phyloP scores from a whole-genome alignment of 1,284 basidiomycete genomes.

The Sporisorium reilianum region DNA sequence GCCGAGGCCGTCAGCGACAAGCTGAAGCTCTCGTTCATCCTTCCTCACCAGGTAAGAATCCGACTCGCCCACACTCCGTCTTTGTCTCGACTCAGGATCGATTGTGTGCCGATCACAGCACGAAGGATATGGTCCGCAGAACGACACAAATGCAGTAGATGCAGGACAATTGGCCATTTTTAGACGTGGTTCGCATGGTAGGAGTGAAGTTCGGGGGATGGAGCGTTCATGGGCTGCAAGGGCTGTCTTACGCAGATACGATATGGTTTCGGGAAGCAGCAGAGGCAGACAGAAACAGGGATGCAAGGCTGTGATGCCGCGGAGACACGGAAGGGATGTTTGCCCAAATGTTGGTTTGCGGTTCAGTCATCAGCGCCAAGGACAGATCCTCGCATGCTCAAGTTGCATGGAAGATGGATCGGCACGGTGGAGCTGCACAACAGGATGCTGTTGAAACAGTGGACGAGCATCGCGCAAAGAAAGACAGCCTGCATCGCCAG shows the following conservation, averaged over 20 bases:
- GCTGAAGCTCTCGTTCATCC: slow-evolving; percentile 67
- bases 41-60: slow-evolving; percentile 53
- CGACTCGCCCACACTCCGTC: background rate
- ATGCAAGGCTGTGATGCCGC: background rate
- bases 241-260: background rate
- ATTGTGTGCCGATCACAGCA: too few relatives aligned
- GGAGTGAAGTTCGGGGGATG: too few relatives aligned
- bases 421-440: background rate
- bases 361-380: background rate
- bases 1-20: slow-evolving; percentile 68
- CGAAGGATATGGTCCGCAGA: too few relatives aligned
- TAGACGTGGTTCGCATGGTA: too few relatives aligned
- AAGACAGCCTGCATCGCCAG: background rate
- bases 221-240: background rate
- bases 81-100: too few relatives aligned
- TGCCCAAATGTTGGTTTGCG: background rate
- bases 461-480: background rate
- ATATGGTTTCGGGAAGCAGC: background rate
- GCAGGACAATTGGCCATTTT: too few relatives aligned
- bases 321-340: background rate
- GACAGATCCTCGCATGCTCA: background rate
- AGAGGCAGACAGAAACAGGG: background rate
- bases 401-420: background rate
- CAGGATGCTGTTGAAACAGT: background rate
- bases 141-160: too few relatives aligned